Evolutionary conservation across 2,329 filamentous ascomycete species (phyloP), one percentile per base, ranked within the genome.

Genomic region (Bipolaris sorokiniana): DNA sequence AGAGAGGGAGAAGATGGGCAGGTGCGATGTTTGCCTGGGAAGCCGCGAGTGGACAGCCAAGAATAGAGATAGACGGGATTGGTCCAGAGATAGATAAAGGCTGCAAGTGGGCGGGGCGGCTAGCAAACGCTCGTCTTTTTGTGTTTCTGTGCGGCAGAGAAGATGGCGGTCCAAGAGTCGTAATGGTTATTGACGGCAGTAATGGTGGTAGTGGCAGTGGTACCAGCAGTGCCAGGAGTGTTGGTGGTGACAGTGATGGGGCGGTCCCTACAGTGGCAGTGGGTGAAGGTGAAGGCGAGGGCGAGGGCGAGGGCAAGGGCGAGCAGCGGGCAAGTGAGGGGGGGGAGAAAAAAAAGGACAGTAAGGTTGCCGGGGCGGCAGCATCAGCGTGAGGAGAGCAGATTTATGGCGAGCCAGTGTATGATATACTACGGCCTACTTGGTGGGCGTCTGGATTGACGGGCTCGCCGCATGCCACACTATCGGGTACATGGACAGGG

Each of bases 61-160:
- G 61, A 53, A 54, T 54, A 55, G 56, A 48, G 60, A 46, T 59
- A 58, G 58, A 65, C 59, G 58, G 61, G 62, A 61, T 61, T 54
- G 51, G 66, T 48, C 52, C 64, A 67, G 67, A 69, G 68, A 69
- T 71, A 65, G 64, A 70, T 61, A 59, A 58, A 47, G 60, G 48
- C 41, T 59, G 53, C 54, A 54, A 51, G 54, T 44, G 56, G 50
- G 60, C 60, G 48, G 59, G 26, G 60, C 60, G 59, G 31, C 49
- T 9, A 13, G 26, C 53, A 54, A 46, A 53, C 41, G 50, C 51
- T 48, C 34, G 51, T 61, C 51, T 54, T 56, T 11, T 20, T 56
- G 18, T 3, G 2, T 7, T 28, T 56, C 54, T 62, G 51, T 61
- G 56, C 42, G 58, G 56, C 41, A 55, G 53, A 58, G 58, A 40